Percentiles rank a stretch among this genome's conserved stretches.
Conservation (phyloP, 352 stramenopile species). For the Phytophthora ramorum region DNA sequence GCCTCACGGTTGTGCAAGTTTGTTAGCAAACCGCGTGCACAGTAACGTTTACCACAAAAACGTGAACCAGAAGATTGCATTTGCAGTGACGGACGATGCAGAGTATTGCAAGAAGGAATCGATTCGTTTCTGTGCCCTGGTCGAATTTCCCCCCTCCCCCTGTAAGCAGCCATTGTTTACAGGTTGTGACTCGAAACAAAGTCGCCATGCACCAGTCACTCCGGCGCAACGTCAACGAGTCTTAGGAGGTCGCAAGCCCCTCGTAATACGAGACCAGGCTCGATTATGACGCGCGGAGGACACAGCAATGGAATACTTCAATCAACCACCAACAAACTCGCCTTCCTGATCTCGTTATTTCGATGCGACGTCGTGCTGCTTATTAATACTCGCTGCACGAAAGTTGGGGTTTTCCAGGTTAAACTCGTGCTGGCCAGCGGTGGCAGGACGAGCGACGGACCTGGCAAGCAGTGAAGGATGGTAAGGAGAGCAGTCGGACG, state of each 20-base stretch:
- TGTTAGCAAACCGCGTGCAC: background rate
- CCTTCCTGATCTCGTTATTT: background rate
- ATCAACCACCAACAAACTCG: conserved; percentile 20
- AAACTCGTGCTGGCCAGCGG: too few relatives aligned
- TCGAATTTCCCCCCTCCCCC: conserved; percentile 3
- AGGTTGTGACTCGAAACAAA: background rate
- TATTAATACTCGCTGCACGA: too few relatives aligned
- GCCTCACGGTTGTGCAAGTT: background rate
- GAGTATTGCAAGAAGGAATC: conserved; percentile 4
- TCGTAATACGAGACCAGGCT: background rate
- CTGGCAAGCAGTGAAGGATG: too few relatives aligned
- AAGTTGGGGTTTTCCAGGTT: too few relatives aligned
- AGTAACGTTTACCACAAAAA: too few relatives aligned
- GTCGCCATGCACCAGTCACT: background rate
- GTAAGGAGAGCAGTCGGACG: too few relatives aligned
- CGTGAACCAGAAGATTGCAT: too few relatives aligned
- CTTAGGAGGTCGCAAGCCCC: background rate
- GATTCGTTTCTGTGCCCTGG: background rate
- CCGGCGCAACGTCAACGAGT: background rate
- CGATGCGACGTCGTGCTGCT: too few relatives aligned
- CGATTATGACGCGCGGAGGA: conserved; percentile 18
- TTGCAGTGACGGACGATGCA: background rate
- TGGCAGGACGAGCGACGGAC: too few relatives aligned
- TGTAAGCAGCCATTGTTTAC: conserved; percentile 8
- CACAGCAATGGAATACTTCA: conserved; percentile 31